A percentile compares a stretch with the other conserved stretches of the same genome.
These are phyloP conservation scores for Cymbopogon flexuosus DNA, from an alignment of 202 grass and related monocot genomes.

Conservation along the genomic window DNA sequence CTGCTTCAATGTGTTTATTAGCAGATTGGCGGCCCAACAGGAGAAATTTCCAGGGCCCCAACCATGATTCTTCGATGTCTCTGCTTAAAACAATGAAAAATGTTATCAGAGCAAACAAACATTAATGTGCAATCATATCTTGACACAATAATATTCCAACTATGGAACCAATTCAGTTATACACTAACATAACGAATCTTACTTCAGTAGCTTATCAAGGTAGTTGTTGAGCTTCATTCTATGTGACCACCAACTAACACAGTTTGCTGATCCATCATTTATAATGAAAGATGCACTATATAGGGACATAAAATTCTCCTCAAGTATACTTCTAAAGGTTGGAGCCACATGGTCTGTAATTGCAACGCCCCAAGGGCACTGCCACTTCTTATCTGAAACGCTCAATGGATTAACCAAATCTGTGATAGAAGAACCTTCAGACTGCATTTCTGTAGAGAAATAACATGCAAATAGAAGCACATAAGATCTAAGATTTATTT, in stretches of 20 bases:
- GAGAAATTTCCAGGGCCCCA: conserved; percentile 85
- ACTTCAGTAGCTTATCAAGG: conserved; percentile 61
- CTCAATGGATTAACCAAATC: conserved; percentile 24
- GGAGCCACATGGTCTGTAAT: conserved; percentile 60
- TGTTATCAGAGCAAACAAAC: conserved; percentile 12
- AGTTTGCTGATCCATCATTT: conserved; percentile 38
- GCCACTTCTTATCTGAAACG: conserved; percentile 52
- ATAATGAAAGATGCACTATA: conserved; percentile 27
- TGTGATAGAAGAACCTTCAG: conserved; percentile 38
- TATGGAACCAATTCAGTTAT: conserved; percentile 16
- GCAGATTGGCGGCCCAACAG: conserved; percentile 48
- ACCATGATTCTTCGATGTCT: conserved; percentile 71
- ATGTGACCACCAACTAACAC: conserved; percentile 59
- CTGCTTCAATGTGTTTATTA: conserved; percentile 36
- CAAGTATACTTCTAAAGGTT: conserved; percentile 57
- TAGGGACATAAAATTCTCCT: conserved; percentile 67
- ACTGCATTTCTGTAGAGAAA: conserved; percentile 45
- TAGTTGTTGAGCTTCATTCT: conserved; percentile 64
- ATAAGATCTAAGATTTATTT: conserved; percentile 18
- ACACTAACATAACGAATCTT: conserved; percentile 32
- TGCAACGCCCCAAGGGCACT: conserved; percentile 71
- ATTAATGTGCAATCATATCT: background rate
- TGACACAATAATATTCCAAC: background rate
- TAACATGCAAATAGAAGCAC: conserved; percentile 1
- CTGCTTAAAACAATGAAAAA: conserved; percentile 47